Base-by-base conservation (phyloP, 371 early-diverging fungal genomes). In the Edhazardia aedis region DNA sequence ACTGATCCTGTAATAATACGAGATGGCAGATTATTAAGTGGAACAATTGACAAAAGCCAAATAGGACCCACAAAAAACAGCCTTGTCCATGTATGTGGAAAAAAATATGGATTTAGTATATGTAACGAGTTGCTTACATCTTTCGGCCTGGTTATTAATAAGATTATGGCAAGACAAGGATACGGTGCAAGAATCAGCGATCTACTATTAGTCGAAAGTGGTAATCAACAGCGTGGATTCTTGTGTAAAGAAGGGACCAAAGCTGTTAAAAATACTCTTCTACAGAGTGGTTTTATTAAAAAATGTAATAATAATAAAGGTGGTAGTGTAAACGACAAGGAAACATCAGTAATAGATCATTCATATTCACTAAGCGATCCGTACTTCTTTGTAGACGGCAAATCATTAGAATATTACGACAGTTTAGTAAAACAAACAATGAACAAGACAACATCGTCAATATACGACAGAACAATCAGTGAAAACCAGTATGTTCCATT, bases 181-280 rank as follows among this genome's bases (percentile, higher is more conserved):
- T 91, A 91, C 72, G 82, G 88, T 30, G 88, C 94, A 72, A 79
- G 96, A 57, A 90, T 95, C 85, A 93, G 94, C 65, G 99, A 99
- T 79, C 77, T 99, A 75, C 68, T 78, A 21, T 72, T n/a, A n/a
- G n/a, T n/a, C n/a, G n/a, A n/a, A n/a, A n/a, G n/a, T n/a, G n/a
- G n/a, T n/a, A n/a, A n/a, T n/a, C n/a, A n/a, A n/a, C n/a, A n/a
- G n/a, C n/a, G n/a, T n/a, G n/a, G n/a, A n/a, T n/a, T n/a, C n/a
- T n/a, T n/a, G n/a, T n/a, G n/a, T n/a, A n/a, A n/a, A n/a, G n/a
- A n/a, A n/a, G n/a, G n/a, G n/a, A n/a, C n/a, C n/a, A n/a, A n/a
- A n/a, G n/a, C n/a, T n/a, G n/a, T n/a, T n/a, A n/a, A n/a, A n/a
- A n/a, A n/a, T n/a, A n/a, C n/a, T n/a, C n/a, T n/a, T n/a, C n/a